These are phyloP conservation scores for Exophiala aquamarina DNA, from an alignment of 2,329 filamentous ascomycete genomes.

Conservation along the genomic window DNA sequence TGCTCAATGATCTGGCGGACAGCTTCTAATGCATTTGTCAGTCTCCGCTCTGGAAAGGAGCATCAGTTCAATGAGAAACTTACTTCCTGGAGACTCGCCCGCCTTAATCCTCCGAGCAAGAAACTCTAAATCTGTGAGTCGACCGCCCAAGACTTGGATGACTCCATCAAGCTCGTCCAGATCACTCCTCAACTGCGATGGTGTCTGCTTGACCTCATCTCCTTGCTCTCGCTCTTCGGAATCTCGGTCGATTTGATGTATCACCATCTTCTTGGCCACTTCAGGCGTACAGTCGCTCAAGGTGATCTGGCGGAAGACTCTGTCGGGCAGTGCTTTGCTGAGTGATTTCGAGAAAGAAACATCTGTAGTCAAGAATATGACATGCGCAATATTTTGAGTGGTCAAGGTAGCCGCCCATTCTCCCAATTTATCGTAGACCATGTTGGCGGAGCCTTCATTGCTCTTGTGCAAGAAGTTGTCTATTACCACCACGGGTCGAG, in stretches of 20 bases:
- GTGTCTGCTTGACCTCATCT: constrained; percentile 41
- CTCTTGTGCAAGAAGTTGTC: constrained; percentile 88
- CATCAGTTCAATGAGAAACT: constrained; percentile 11
- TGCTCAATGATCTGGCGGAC: constrained; percentile 87
- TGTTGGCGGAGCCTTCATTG: constrained; percentile 58
- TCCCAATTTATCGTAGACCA: constrained; percentile 74
- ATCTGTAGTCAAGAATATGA: constrained; percentile 91
- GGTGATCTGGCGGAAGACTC: constrained; percentile 82
- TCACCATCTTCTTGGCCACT: constrained; percentile 86
- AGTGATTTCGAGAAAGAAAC: constrained; percentile 85
- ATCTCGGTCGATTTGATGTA: constrained; percentile 68
- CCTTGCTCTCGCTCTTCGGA: constrained; percentile 37
- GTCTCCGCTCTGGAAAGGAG: background rate
- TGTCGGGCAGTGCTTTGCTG: constrained; percentile 82
- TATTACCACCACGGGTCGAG: constrained; percentile 78
- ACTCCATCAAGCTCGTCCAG: constrained; percentile 73
- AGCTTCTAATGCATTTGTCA: constrained; percentile 45
- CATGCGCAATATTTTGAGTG: constrained; percentile 85
- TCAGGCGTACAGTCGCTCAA: constrained; percentile 84
- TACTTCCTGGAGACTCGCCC: constrained; percentile 73
- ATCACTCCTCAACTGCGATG: constrained; percentile 53
- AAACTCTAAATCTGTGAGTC: constrained; percentile 93
- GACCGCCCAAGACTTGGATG: constrained; percentile 80
- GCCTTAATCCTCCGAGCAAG: constrained; percentile 85
- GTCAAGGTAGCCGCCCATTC: constrained; percentile 89